Evolutionary conservation across 768 basidiomycete species (phyloP).

Genomic region (Leccinum truebloodii): DNA sequence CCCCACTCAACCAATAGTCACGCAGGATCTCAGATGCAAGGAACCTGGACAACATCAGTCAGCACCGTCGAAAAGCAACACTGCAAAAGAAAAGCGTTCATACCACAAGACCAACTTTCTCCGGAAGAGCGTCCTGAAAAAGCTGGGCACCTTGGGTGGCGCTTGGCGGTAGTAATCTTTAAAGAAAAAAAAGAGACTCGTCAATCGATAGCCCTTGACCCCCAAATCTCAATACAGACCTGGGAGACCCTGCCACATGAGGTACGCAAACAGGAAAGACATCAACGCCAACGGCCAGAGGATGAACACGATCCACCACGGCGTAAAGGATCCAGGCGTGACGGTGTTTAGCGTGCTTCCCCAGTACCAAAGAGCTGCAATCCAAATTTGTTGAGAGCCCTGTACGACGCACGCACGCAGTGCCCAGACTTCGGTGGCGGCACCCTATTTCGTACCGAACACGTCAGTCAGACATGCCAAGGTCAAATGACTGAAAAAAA

Average conservation of each 20-base stretch:
- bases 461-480: constrained; percentile 2
- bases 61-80: neutral
- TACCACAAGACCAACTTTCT: constrained; percentile 89
- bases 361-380: constrained; percentile 96
- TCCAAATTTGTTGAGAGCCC: constrained; percentile 95
- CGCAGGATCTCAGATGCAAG: constrained; percentile 87
- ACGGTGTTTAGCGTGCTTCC: constrained; percentile 73
- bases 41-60: constrained; percentile 48
- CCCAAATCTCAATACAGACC: constrained; percentile 44
- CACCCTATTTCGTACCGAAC: constrained; percentile 52
- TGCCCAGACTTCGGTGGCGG: constrained; percentile 94
- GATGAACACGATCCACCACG: constrained; percentile 84
- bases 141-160: constrained; percentile 93
- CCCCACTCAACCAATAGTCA: constrained; percentile 90
- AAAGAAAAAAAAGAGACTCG: constrained; percentile 14
- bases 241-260: constrained; percentile 85
- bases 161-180: constrained; percentile 88
- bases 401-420: constrained; percentile 90
- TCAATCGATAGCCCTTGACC: neutral
- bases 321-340: constrained; percentile 53
- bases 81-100: constrained; percentile 1
- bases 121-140: constrained; percentile 85
- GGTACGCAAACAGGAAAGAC: constrained; percentile 75
- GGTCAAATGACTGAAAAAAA: constrained; percentile 5
- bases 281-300: constrained; percentile 81